phyloP scores from a whole-genome alignment of 139 green algal genomes.

The Auxenochlorella pyrenoidosa region DNA sequence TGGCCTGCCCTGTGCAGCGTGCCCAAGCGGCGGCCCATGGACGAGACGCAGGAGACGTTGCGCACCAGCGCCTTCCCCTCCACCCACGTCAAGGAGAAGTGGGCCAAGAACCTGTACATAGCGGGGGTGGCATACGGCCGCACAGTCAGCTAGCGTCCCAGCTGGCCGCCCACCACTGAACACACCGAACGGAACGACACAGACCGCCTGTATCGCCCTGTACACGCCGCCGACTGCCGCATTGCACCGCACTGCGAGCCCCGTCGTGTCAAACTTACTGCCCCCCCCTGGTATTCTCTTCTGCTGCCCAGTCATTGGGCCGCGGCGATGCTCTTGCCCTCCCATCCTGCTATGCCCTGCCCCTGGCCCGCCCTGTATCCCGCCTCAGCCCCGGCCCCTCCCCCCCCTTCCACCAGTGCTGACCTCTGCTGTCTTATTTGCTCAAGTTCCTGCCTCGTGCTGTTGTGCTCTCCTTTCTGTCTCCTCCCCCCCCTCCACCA shows the following conservation, averaged over 20 bases:
- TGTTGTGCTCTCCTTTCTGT: not conserved
- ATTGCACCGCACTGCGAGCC: not conserved
- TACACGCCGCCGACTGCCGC: not conserved
- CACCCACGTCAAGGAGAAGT: slow-evolving; percentile 99
- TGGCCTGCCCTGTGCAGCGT: slow-evolving; percentile 25
- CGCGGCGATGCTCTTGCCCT: not conserved
- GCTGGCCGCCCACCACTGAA: not conserved
- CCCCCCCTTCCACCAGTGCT: not conserved
- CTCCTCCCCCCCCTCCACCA: not conserved
- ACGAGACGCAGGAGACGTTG: slow-evolving; percentile 99
- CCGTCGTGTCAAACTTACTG: not conserved
- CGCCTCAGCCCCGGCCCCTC: not conserved
- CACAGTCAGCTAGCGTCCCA: slow-evolving; percentile 68
- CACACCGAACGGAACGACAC: not conserved
- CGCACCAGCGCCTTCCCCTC: slow-evolving; percentile 94
- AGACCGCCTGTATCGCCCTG: slow-evolving; percentile 2
- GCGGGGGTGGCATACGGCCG: slow-evolving; percentile 94
- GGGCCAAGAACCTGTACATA: slow-evolving; percentile 99
- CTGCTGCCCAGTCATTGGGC: not conserved
- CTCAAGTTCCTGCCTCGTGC: not conserved
- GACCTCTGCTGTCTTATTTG: slow-evolving; percentile 5
- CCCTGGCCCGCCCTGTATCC: not conserved
- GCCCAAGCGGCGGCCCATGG: slow-evolving; percentile 82
- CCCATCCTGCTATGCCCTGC: not conserved
- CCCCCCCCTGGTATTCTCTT: not conserved